Evolutionary conservation across 1,139 yeast species (phyloP).

Genomic region (Suhomyces bolitotheri): DNA sequence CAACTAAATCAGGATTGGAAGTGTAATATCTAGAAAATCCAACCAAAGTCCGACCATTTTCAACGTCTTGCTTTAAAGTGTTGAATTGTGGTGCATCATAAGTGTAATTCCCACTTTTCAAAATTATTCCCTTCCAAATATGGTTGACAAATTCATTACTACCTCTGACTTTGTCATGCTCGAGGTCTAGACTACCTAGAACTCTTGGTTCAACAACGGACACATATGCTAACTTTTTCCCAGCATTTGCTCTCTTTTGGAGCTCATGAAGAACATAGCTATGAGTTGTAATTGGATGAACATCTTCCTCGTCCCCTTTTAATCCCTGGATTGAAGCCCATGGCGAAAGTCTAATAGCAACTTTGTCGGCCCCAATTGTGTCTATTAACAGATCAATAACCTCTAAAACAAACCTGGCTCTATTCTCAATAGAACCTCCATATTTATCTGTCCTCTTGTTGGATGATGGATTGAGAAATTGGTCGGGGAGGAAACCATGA

Average conservation of each 20-base stretch:
- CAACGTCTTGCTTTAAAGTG: conserved; percentile 18
- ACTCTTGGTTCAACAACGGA: conserved; percentile 16
- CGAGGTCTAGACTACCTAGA: conserved; percentile 15
- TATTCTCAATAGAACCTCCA: conserved; percentile 20
- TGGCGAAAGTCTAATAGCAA: conserved; percentile 65
- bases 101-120: conserved; percentile 14
- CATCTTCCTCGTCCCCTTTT: conserved; percentile 25
- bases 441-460: conserved; percentile 20
- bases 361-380: conserved; percentile 49
- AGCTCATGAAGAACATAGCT: conserved; percentile 36
- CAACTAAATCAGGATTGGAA: conserved; percentile 18
- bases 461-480: conserved; percentile 9
- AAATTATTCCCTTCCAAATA: conserved; percentile 20
- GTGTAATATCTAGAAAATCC: conserved; percentile 29
- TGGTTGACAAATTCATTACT: conserved; percentile 11
- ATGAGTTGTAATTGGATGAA: conserved; percentile 28
- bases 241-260: no score
- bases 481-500: conserved; percentile 18
- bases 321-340: conserved; percentile 46
- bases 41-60: conserved; percentile 31
- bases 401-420: conserved; percentile 16
- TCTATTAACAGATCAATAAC: conserved; percentile 27
- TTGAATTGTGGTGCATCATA: conserved; percentile 11
- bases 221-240: conserved; percentile 26
- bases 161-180: conserved; percentile 7